Evolutionary conservation across 345 rosid species (phyloP).

Genomic region (Sonneratia caseolaris): DNA sequence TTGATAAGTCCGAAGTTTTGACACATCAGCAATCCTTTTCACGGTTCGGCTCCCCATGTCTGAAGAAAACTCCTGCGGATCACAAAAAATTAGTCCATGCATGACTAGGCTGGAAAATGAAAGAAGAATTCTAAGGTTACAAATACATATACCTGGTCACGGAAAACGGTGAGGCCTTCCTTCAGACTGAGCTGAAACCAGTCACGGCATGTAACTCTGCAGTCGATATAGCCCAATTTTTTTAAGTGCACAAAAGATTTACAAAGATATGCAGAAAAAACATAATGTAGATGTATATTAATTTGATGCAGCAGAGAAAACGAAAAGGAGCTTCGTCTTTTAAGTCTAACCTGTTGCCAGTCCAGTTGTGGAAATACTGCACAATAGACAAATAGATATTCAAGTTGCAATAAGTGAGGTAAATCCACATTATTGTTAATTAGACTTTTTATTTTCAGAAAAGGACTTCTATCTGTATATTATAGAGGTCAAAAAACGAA

Average conservation of each 20-base stretch:
- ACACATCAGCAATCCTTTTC: slow-evolving; percentile 91
- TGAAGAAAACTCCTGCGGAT: slow-evolving; percentile 81
- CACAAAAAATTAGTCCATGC: background rate
- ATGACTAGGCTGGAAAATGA: background rate
- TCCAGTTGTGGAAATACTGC: slow-evolving; percentile 99
- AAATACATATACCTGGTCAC: slow-evolving; percentile 62
- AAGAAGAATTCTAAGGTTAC: background rate
- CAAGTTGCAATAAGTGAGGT: slow-evolving; percentile 12
- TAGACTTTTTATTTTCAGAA: background rate
- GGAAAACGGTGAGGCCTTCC: slow-evolving; percentile 98
- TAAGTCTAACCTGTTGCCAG: slow-evolving; percentile 81
- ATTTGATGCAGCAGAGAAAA: slow-evolving; percentile 4
- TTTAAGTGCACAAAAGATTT: background rate
- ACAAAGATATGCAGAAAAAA: background rate
- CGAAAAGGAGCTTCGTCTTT: slow-evolving; percentile 4
- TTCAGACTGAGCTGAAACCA: slow-evolving; percentile 99
- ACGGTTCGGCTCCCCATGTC: slow-evolving; percentile 99
- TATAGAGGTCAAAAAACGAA: slow-evolving; percentile 20
- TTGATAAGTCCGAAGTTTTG: slow-evolving; percentile 78
- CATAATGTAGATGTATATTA: background rate
- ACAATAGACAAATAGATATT: slow-evolving; percentile 16
- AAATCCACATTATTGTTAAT: background rate
- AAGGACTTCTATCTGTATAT: background rate
- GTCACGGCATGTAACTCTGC: slow-evolving; percentile 98
- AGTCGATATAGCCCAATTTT: slow-evolving; percentile 5